Conservation (phyloP, 345 rosid species). For the Linum usitatissimum region DNA sequence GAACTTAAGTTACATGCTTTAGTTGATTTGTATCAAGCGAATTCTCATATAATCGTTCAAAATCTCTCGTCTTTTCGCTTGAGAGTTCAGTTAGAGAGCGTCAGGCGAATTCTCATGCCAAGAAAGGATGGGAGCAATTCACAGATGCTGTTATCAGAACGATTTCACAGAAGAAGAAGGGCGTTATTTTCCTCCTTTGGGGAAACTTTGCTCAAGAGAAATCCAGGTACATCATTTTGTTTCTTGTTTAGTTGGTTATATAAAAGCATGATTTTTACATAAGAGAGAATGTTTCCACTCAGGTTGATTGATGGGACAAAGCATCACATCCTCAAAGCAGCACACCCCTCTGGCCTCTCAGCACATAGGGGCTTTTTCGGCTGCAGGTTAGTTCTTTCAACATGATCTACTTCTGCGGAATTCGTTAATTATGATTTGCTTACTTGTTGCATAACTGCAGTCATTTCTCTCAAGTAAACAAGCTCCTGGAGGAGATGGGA, state of each 20-base stretch:
- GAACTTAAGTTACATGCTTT: not conserved
- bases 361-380: conserved; percentile 92
- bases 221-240: conserved; percentile 38
- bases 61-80: not conserved
- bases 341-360: conserved; percentile 99
- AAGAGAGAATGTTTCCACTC: conserved; percentile 10
- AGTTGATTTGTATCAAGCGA: not conserved
- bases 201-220: conserved; percentile 88
- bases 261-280: not conserved
- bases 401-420: not conserved
- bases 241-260: not conserved
- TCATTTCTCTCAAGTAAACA: conserved; percentile 83
- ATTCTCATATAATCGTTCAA: not conserved
- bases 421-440: not conserved
- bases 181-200: conserved; percentile 92
- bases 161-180: conserved; percentile 71
- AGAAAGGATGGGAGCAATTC: conserved; percentile 97
- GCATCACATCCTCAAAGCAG: conserved; percentile 90
- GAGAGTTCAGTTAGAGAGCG: conserved; percentile 51
- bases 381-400: conserved; percentile 54
- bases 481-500: conserved; percentile 64
- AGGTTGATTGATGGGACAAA: conserved; percentile 80
- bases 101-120: conserved; percentile 92
- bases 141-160: conserved; percentile 81
- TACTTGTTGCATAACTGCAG: conserved; percentile 25